Evolutionary conservation across 2,329 filamentous ascomycete genomes (phyloP), one percentile per base, ranked within the genome.

Genomic region (Aspergillus flavus): DNA sequence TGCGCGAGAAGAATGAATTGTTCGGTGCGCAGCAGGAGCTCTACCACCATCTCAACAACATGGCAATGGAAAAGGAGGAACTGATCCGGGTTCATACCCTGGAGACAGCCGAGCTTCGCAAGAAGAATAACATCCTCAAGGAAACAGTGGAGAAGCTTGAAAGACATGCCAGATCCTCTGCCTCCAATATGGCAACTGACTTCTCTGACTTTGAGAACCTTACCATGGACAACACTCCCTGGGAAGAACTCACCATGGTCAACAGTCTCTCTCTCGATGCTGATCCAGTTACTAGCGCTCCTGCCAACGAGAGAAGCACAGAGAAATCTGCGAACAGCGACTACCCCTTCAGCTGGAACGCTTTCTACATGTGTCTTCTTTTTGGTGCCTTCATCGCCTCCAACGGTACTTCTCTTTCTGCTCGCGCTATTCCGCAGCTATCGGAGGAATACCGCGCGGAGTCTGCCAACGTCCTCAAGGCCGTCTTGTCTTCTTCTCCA

Each of bases 331-430:
- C 82, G 59, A 84, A 85, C 82, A 84, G 89, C 65, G 89, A 92
- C 69, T 91, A 94, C 72, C 92, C 93, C 58, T 81, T 82, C 73
- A 82, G 80, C 73, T 82, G 80, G 80, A 82, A 82, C 87, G 92
- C 72, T 81, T 98, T 72, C 85, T 98, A 77, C 90, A 96, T 97
- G 93, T 91, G 97, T 70, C 91, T 99, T 75, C 90, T 99, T 60
- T 94, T 97, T 68, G 95, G 95, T 75, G 95, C 95, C 59, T 97
- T 97, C 75, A 93, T 98, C 71, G 91, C 95, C 66, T 97, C 94
- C 36, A 96, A 94, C 80, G 88, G 88, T 69, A 87, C 88, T 52
- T 84, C 89, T 23, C 82, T 86, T n/a, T 71, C 79, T 5, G 69
- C 78, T 48, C 87, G 89, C 45, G 87, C 88, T 69, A 89, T 81